Conservation (phyloP, 192 early-diverging fungal genomes). For the Physocladia obscura region DNA sequence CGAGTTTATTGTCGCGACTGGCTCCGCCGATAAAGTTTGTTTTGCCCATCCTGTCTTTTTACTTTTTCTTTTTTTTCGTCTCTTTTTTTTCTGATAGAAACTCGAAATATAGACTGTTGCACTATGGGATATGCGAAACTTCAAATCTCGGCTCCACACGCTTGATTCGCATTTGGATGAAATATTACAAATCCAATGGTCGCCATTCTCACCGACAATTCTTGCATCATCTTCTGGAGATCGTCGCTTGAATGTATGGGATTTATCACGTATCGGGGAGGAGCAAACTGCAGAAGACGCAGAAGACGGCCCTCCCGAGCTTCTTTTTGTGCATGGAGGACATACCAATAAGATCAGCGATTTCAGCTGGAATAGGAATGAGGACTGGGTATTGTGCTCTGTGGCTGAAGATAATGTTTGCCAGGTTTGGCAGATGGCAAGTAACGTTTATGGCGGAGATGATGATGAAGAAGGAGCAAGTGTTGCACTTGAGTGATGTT, state of each 20-base stretch:
- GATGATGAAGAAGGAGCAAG: background rate
- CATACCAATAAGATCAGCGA: constrained; percentile 97
- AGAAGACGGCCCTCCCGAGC: constrained; percentile 96
- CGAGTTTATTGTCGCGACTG: constrained; percentile 89
- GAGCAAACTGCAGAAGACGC: constrained; percentile 93
- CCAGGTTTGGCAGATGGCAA: constrained; percentile 98
- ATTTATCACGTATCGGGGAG: constrained; percentile 88
- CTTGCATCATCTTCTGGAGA: constrained; percentile 89
- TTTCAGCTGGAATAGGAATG: constrained; percentile 91
- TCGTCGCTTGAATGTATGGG: constrained; percentile 92
- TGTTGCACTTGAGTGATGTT: background rate
- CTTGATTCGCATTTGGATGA: constrained; percentile 89
- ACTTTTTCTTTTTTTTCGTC: background rate
- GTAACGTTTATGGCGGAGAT: background rate
- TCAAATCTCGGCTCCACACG: constrained; percentile 79
- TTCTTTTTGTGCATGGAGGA: constrained; percentile 98
- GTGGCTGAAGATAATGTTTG: constrained; percentile 96
- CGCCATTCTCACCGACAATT: constrained; percentile 87
- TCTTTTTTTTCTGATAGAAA: background rate
- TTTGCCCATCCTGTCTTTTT: constrained; percentile 1
- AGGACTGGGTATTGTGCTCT: constrained; percentile 91
- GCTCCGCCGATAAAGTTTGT: constrained; percentile 82
- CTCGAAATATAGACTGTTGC: constrained; percentile 69
- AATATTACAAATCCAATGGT: constrained; percentile 90
- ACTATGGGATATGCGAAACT: constrained; percentile 95